These are phyloP conservation scores for Tetraselmis chui DNA, from an alignment of 139 green algal species.

Conservation along the genomic window DNA sequence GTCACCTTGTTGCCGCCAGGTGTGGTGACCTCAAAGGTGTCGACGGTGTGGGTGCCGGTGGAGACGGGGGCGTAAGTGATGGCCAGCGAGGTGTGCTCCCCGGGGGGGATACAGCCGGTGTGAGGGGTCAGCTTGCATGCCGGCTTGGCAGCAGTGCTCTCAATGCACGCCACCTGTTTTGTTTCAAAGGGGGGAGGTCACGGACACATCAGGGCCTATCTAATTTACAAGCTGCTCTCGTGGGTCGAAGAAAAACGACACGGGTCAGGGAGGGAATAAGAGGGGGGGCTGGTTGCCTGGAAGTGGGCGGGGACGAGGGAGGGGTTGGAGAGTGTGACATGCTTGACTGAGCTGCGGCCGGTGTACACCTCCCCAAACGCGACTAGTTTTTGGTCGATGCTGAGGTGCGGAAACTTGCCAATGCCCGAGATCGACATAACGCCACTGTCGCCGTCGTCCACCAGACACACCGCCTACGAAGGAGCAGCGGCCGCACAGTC, in stretches of 20 bases:
- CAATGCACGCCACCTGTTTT: neutral
- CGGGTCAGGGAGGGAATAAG: neutral
- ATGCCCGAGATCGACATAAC: conserved; percentile 41
- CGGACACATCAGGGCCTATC: no score
- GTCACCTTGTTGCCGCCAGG: conserved; percentile 41
- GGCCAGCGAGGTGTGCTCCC: conserved; percentile 38
- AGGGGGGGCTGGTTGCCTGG: neutral
- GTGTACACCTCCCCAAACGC: conserved; percentile 59
- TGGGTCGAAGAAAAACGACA: neutral
- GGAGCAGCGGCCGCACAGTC: no score
- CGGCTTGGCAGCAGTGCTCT: neutral
- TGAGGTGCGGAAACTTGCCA: conserved; percentile 63
- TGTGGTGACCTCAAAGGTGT: conserved; percentile 44
- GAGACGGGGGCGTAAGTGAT: conserved; percentile 42
- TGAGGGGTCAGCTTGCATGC: conserved; percentile 8
- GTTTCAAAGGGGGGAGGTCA: neutral
- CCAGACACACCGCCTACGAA: conserved; percentile 33
- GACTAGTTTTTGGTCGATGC: conserved; percentile 25
- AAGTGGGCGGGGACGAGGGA: conserved; percentile 51
- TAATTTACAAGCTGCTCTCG: no score
- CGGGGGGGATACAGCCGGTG: conserved; percentile 36
- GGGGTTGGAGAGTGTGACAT: conserved; percentile 47
- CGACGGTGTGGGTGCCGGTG: conserved; percentile 44
- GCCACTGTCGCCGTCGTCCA: conserved; percentile 34
- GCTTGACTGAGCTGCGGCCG: conserved; percentile 31